Conservation (phyloP, 2,329 filamentous ascomycete species). For the Colletotrichum sp. region DNA sequence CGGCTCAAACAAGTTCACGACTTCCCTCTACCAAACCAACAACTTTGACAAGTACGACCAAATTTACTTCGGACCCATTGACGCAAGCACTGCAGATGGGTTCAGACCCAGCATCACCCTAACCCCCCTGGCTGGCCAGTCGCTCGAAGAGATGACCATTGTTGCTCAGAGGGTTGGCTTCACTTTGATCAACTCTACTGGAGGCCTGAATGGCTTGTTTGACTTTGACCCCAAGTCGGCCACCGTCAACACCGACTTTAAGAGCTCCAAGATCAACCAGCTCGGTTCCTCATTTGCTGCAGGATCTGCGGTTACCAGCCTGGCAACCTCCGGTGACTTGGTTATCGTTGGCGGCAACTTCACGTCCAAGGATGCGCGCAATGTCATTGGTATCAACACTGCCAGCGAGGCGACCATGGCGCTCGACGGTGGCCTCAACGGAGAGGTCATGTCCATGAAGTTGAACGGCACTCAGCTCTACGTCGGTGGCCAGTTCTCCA, state of each 20-base stretch:
- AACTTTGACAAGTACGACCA: constrained; percentile 96
- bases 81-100: constrained; percentile 67
- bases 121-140: constrained; percentile 69
- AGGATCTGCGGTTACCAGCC: constrained; percentile 71
- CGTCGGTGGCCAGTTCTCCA: constrained; percentile 84
- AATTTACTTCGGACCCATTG: constrained; percentile 85
- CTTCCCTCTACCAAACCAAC: constrained; percentile 85
- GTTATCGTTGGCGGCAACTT: constrained; percentile 89
- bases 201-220: constrained; percentile 86
- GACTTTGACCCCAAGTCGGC: constrained; percentile 78
- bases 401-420: constrained; percentile 66
- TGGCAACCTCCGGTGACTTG: constrained; percentile 68
- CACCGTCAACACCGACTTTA: constrained; percentile 66
- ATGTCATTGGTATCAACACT: constrained; percentile 77
- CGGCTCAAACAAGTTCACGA: constrained; percentile 55
- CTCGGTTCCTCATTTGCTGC: constrained; percentile 74
- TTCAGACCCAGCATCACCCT: constrained; percentile 86
- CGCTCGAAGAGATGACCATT: constrained; percentile 68
- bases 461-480: constrained; percentile 72
- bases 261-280: constrained; percentile 75
- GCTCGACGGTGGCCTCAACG: constrained; percentile 78
- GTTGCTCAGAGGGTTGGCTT: constrained; percentile 93
- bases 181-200: constrained; percentile 73
- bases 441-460: constrained; percentile 75
- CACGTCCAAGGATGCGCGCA: constrained; percentile 68